Percentiles rank a stretch among this genome's conserved stretches.
phyloP scores from a whole-genome alignment of 2,329 filamentous ascomycete species.

The Dissoconium aciculare region DNA sequence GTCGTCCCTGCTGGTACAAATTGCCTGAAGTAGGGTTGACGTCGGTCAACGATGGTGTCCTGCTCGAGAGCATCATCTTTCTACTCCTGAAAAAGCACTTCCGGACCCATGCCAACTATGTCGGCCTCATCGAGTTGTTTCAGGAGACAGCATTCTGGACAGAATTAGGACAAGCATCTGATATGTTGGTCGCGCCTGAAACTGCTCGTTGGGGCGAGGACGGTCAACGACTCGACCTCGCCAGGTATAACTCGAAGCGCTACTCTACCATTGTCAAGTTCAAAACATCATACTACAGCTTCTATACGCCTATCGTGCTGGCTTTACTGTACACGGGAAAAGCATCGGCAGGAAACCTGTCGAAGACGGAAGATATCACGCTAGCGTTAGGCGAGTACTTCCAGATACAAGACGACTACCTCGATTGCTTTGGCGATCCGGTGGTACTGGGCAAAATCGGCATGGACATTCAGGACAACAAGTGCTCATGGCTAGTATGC shows the following conservation, averaged over 20 bases:
- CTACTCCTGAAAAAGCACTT: conserved; percentile 87
- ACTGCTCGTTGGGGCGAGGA: no score
- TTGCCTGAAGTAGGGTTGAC: conserved; percentile 81
- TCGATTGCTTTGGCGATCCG: conserved; percentile 92
- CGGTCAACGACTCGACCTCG: conserved; percentile 78
- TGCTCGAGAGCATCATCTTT: conserved; percentile 87
- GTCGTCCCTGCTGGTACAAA: conserved; percentile 92
- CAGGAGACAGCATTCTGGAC: conserved; percentile 90
- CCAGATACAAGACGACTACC: conserved; percentile 96
- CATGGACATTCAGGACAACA: conserved; percentile 98
- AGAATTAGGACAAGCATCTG: conserved; percentile 86
- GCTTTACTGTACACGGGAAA: conserved; percentile 73
- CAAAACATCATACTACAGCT: conserved; percentile 99
- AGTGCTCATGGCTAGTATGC: conserved; percentile 98
- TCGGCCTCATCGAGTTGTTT: conserved; percentile 90
- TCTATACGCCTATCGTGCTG: conserved; percentile 91
- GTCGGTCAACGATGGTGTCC: conserved; percentile 95
- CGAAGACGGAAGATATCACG: conserved; percentile 77
- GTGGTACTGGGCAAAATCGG: conserved; percentile 95
- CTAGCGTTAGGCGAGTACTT: conserved; percentile 98
- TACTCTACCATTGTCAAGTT: conserved; percentile 98
- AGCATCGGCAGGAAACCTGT: conserved; percentile 76
- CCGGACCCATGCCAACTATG: conserved; percentile 68
- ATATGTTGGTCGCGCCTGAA: conserved; percentile 89
- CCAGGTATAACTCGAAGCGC: conserved; percentile 91